Base-by-base conservation (phyloP, 1,284 basidiomycete species). In the Ceratobasidium sp. region DNA sequence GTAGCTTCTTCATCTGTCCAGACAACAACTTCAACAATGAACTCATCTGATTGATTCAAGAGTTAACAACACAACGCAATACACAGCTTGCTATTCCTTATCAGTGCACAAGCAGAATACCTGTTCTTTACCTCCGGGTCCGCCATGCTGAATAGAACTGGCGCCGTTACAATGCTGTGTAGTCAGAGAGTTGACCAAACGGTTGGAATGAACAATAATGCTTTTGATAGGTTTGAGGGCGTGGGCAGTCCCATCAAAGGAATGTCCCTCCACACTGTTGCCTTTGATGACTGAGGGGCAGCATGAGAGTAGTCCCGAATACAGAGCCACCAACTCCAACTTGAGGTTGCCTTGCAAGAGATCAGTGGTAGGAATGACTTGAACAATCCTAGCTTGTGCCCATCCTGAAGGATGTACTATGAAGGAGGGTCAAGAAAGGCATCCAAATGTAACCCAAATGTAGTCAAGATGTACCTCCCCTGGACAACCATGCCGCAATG, bases 301-400 rank as follows among this genome's bases (percentile, higher is more conserved):
- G 37, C 66, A 75, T 11, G 61, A 65, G 11, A 56, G 51, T 20
- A 75, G 33, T 2, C 28, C 20, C 17, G 37, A 37, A 31, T 66
- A 58, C 13, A 75, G 35, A 2, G 53, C 47, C 5, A n/a, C 31
- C 6, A 75, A n/a, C 54, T 37, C 31, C 6, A 1, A 8, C 31
- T 75, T 53, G 17, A 75, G 49, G 8, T 58, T 53, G 13, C 13
- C n/a, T 17, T n/a, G 37, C 17, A 75, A 33, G 26, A 75, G 33
- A 3, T 39, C 51, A 4, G 39, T 66, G 31, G 54, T 42, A 26
- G 61, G 63, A 20, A 53, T 56, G 26, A 54, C 74, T 75, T 42
- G n/a, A n/a, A 56, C 35, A 37, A 75, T 35, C 51, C 74, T 49
- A n/a, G 54, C 74, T 49, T 45, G 39, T 15, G 26, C 51, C 74